phyloP scores from a whole-genome alignment of 2,329 filamentous ascomycete species.

The Aquanectria penicillioides region DNA sequence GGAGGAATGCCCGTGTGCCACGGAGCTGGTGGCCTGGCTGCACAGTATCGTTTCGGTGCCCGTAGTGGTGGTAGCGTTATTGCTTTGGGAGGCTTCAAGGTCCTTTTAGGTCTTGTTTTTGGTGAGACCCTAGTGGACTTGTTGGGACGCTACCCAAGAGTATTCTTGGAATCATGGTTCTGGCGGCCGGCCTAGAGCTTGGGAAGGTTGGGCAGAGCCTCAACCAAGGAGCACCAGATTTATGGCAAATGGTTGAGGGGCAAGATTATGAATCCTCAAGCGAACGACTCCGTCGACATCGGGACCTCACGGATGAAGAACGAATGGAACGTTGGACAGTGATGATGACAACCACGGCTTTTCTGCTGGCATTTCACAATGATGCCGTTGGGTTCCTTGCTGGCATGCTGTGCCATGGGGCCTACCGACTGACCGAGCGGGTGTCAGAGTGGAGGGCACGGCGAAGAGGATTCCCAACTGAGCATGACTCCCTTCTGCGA shows the following conservation, averaged over 20 bases:
- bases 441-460: conserved; percentile 50
- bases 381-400: conserved; percentile 88
- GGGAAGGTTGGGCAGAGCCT: conserved; percentile 86
- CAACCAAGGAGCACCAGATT: conserved; percentile 74
- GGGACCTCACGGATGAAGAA: conserved; percentile 72
- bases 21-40: conserved; percentile 89
- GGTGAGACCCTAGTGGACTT: conserved; percentile 78
- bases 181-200: conserved; percentile 88
- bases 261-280: conserved; percentile 44
- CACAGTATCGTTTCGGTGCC: conserved; percentile 90
- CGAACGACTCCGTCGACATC: conserved; percentile 53
- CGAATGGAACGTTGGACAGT: conserved; percentile 82
- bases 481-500: conserved; percentile 45
- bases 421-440: conserved; percentile 63
- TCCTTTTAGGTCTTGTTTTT: conserved; percentile 79
- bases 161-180: conserved; percentile 86
- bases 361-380: conserved; percentile 87
- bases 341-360: conserved; percentile 88
- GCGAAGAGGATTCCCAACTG: conserved; percentile 34
- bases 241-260: conserved; percentile 63
- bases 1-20: conserved; percentile 97
- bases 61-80: conserved; percentile 87
- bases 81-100: conserved; percentile 79
- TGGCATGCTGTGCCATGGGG: conserved; percentile 82
- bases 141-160: conserved; percentile 77